Evolutionary conservation across 176 grass and related monocot genomes (phyloP), one percentile per base, ranked within the genome.

Genomic region (Tillandsia leiboldiana): DNA sequence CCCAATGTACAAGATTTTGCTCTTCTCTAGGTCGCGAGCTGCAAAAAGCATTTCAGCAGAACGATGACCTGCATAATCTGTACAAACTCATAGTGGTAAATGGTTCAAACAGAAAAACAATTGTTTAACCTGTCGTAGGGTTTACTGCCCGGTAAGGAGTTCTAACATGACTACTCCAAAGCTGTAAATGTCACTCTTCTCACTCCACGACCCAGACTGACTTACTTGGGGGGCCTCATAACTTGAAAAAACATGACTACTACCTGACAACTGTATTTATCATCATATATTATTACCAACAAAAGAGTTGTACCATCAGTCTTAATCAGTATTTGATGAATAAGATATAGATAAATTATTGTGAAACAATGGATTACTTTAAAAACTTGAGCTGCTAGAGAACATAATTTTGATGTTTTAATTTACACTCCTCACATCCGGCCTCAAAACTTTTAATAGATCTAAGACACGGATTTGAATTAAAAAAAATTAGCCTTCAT

Each of bases 141-240:
- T 78, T 85, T 89, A 24, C 84, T n/a, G 86, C 20, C 89, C 84
- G 10, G 89, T 92, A 50, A 97, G 82, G 73, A 97, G 86, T 72
- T 97, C 86, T 76, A 97, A 65, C 94, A 97, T 82, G 27, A 97
- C 84, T 66, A 92, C 82, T 53, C 89, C 94, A 50, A 97, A 97
- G 81, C 89, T 92, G 51, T 97, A 92, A 67, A 90, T 81, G 72
- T 97, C 94, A 53, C 89, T 90, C 76, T 79, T 66, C 50, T 64
- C 66, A 67, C 79, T 87, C 73, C 76, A 79, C 48, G 27, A 69
- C 58, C 65, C 77, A 70, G 68, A 90, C 62, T 90, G 86, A 47
- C 76, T 86, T 23, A 92, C 76, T 79, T 97, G 89, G 66, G 93
- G 93, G 50, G 89, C 89, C 71, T 92, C 82, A 51, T 85, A 92